Evolutionary conservation across 176 grass and related monocot genomes (phyloP), one percentile per base, ranked within the genome.

Genomic region (Juncus effusus): DNA sequence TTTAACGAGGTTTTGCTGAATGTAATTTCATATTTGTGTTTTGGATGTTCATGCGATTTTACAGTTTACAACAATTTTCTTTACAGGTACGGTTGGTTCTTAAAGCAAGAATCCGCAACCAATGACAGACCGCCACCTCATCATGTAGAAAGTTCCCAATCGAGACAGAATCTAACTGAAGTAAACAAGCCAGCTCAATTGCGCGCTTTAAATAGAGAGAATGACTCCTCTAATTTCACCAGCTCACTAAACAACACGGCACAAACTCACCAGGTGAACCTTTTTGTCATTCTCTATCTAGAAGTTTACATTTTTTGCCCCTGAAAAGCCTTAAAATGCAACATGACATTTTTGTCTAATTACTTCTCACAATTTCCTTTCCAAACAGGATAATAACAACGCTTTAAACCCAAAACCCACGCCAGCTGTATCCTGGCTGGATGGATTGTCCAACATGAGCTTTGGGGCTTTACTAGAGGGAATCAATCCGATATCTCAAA

Each of bases 1-100:
- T 19, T 44, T 16, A 13, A 14, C 5, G 5, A 42, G 19, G 19
- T 39, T 52, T 52, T 6, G 13, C 40, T 72, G 19, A 59, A 4
- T 73, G 42, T 75, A 14, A 12, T 9, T 52, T 67, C 50, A 10
- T 38, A 16, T 10, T 59, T 83, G 16, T 47, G 38, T 15, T 64
- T 3, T 10, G 13, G 54, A 64, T 63, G 53, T 63, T 50, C 35
- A 19, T 19, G 13, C 53, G 36, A 61, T 57, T 54, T 63, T 28
- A 38, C 36, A 13, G 10, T 4, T 74, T 36, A 39, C 36, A 36
- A 59, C 50, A 69, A 4, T 39, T 68, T 68, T 41, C 62, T 79
- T 64, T 63, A 37, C 82, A 99, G 94, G 73, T 99, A 99, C 60
- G 94, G 94, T 56, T 99, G 88, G 88, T 89, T 89, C 70, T 79